Percentiles rank a stretch among this genome's conserved stretches.
Evolutionary conservation across 495 filamentous ascomycete species (phyloP).

Genomic region (Xeromyces bisporus): DNA sequence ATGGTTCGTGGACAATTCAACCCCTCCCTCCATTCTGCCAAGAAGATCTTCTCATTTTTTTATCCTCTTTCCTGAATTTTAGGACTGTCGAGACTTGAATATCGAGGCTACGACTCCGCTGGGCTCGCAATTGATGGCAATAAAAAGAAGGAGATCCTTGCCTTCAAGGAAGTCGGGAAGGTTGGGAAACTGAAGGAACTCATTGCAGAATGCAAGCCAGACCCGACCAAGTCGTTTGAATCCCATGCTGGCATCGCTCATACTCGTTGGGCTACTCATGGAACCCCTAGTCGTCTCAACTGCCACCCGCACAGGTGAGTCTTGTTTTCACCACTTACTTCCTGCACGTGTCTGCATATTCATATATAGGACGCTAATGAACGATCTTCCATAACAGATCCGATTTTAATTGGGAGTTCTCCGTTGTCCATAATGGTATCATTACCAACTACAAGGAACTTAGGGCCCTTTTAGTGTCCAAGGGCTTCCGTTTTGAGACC

Average conservation of each 20-base stretch:
- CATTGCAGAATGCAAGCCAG: slow-evolving; percentile 65
- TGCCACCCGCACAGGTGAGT: slow-evolving; percentile 94
- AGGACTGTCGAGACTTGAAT: slow-evolving; percentile 80
- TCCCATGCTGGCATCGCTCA: slow-evolving; percentile 96
- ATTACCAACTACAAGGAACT: slow-evolving; percentile 99
- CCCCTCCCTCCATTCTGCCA: slow-evolving; percentile 3
- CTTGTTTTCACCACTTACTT: no score
- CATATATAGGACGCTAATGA: slow-evolving; percentile 2
- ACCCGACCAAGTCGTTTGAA: slow-evolving; percentile 83
- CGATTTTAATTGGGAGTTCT: slow-evolving; percentile 86
- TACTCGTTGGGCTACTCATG: slow-evolving; percentile 97
- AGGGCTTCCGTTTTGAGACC: slow-evolving; percentile 96
- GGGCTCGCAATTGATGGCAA: slow-evolving; percentile 92
- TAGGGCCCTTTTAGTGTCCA: slow-evolving; percentile 77
- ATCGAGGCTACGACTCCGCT: slow-evolving; percentile 94
- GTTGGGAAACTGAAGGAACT: slow-evolving; percentile 89
- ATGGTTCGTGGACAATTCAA: slow-evolving; percentile 41
- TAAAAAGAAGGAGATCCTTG: slow-evolving; percentile 94
- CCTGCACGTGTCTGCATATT: no score
- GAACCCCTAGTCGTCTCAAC: slow-evolving; percentile 79
- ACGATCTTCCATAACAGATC: slow-evolving; percentile 25
- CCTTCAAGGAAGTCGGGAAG: slow-evolving; percentile 98
- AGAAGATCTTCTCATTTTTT: background rate
- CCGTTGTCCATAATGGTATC: slow-evolving; percentile 97
- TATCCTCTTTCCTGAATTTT: background rate